Percentiles rank a stretch among this genome's conserved stretches.
Evolutionary conservation across 1,284 basidiomycete species (phyloP).

Genomic region (Apiotrichum brassicae): DNA sequence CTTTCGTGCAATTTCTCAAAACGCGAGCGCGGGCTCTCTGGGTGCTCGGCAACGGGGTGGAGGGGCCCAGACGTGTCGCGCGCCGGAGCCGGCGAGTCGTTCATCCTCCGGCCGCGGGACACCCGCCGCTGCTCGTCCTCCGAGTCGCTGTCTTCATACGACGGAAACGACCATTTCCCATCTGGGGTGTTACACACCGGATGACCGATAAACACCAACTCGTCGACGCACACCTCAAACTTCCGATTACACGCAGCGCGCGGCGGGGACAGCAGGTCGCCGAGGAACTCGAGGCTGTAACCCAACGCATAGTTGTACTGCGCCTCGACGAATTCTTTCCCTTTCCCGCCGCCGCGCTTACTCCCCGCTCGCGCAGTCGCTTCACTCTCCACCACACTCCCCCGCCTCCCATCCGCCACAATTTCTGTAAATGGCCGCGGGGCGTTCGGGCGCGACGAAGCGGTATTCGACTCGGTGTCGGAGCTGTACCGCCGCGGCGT

Average conservation of each 20-base stretch:
- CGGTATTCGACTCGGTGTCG: not conserved
- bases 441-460: not conserved
- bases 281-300: constrained; percentile 74
- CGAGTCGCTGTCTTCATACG: constrained; percentile 22
- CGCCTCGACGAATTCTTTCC: constrained; percentile 17
- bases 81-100: not conserved
- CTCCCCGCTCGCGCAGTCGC: constrained; percentile 6
- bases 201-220: constrained; percentile 91
- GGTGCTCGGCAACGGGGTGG: constrained; percentile 9
- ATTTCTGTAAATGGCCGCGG: constrained; percentile 10
- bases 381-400: constrained; percentile 9
- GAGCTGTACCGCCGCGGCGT: constrained; percentile 4
- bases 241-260: constrained; percentile 81
- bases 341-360: not conserved
- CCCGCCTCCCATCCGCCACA: not conserved
- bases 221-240: constrained; percentile 86
- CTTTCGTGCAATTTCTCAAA: not conserved
- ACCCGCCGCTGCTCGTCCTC: constrained; percentile 12
- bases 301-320: constrained; percentile 54
- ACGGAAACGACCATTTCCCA: constrained; percentile 55
- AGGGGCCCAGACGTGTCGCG: constrained; percentile 6
- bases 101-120: constrained; percentile 12
- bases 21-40: constrained; percentile 6
- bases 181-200: constrained; percentile 77
- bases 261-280: constrained; percentile 72